Conservation (phyloP, 169 alveolate genomes). For the Cyclospora cayetanensis region DNA sequence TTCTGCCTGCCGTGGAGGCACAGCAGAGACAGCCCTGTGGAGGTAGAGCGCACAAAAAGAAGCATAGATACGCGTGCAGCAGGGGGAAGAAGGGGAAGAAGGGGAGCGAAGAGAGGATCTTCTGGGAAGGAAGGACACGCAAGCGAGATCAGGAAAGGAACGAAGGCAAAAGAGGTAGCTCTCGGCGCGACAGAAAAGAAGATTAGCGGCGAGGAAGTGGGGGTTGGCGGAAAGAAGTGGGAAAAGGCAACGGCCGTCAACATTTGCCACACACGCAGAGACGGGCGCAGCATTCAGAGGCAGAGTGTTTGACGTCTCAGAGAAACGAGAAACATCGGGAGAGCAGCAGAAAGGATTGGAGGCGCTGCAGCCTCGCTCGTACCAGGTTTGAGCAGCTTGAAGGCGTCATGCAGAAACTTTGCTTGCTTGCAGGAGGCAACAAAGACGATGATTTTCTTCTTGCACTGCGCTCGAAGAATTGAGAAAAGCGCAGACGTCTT, state of each 20-base stretch:
- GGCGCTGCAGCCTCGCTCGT: slow-evolving; percentile 82
- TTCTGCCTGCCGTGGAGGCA: slow-evolving; percentile 97
- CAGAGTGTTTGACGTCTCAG: background rate
- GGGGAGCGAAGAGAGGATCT: background rate
- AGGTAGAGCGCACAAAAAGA: background rate
- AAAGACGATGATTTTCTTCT: slow-evolving; percentile 90
- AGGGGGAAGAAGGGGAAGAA: background rate
- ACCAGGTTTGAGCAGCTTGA: slow-evolving; percentile 95
- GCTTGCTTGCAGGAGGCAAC: slow-evolving; percentile 94
- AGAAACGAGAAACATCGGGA: too few relatives aligned
- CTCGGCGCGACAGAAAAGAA: background rate
- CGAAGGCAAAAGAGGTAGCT: background rate
- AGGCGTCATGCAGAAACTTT: slow-evolving; percentile 95
- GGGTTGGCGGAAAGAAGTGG: too few relatives aligned
- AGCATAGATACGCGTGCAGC: background rate
- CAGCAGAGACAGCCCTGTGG: slow-evolving; percentile 75
- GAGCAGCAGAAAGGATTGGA: background rate
- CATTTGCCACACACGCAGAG: too few relatives aligned
- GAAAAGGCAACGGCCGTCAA: too few relatives aligned
- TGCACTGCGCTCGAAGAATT: slow-evolving; percentile 91
- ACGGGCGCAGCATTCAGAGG: too few relatives aligned
- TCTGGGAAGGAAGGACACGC: too few relatives aligned
- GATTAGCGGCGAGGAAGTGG: background rate
- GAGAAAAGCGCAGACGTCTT: slow-evolving; percentile 93
- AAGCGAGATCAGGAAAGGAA: background rate